Base-by-base conservation (phyloP, 23 red algal genomes). In the Gracilaria gracilis region DNA sequence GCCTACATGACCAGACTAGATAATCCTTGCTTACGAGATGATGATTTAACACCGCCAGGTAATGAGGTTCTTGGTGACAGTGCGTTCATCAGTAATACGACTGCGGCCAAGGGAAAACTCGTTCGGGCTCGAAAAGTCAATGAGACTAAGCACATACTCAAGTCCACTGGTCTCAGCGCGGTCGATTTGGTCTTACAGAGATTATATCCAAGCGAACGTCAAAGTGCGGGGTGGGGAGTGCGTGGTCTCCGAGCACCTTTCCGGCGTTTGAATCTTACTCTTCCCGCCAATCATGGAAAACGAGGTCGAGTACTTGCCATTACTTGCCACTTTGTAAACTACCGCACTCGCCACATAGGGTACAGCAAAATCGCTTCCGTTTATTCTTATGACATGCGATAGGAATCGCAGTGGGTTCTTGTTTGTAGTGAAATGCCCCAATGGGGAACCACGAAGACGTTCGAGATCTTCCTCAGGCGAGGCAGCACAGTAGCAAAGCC, bases 121-220 rank as follows among this genome's bases (percentile, higher is more conserved):
- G n/a, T 76, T 5, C 71, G 71, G 4, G 71, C 37, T 31, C 71
- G 71, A 46, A 76, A 76, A 20, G 42, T 49, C 6, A 76, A 76
- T 76, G 71, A 76, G 24, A 46, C 34, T 6, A 76, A 39, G 42
- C 7, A 8, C 5, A 34, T 76, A 11, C 71, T 25, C 6, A 76
- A 64, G 17, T 64, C 59, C 4, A 31, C 21, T 31, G 59, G 28
- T 27, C 21, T n/a, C 8, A 17, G 4, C 21, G 59, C 59, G 4
- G 28, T 64, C 5, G 59, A 64, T 7, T 20, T 64, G 28, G 21
- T 20, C 21, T 17, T 64, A 7, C 59, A 64, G 28, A 6, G 59
- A 6, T 20, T 64, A 11, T 64, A 31, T 64, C 59, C 59, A 31
- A 64, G 17, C 8, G 59, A 64, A 17, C 28, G 28, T 6, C 59